Conservation (phyloP, 2,329 filamentous ascomycete species). For the Xylaria sp. region DNA sequence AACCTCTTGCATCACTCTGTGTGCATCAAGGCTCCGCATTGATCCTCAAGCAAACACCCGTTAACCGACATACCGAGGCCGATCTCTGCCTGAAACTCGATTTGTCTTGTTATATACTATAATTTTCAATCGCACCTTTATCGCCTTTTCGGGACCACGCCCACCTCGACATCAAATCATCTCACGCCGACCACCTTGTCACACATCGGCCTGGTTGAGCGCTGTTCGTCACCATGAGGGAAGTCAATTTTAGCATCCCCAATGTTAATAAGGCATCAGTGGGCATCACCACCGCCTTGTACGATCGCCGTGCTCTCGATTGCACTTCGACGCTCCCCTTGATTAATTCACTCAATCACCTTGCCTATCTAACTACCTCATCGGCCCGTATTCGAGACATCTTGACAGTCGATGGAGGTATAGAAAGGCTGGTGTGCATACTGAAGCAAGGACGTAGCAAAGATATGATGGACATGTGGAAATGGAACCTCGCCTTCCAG, state of each 20-base stretch:
- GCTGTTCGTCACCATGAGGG: conserved; percentile 77
- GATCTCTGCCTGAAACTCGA: conserved; percentile 30
- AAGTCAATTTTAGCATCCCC: conserved; percentile 99
- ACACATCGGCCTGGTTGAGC: conserved; percentile 13
- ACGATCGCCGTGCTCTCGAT: conserved; percentile 95
- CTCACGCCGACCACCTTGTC: conserved; percentile 35
- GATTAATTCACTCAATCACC: conserved; percentile 98
- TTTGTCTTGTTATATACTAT: conserved; percentile 35
- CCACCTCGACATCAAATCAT: conserved; percentile 20
- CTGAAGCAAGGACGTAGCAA: conserved; percentile 96
- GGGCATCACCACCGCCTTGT: conserved; percentile 97
- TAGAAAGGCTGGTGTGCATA: conserved; percentile 95
- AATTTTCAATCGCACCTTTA: conserved; percentile 11
- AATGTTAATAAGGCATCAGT: conserved; percentile 99
- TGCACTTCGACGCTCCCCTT: conserved; percentile 97
- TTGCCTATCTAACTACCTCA: conserved; percentile 97
- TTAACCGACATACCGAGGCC: conserved; percentile 30
- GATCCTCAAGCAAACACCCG: conserved; percentile 34
- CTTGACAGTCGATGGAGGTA: conserved; percentile 96
- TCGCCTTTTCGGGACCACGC: neutral
- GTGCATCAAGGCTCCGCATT: conserved; percentile 37
- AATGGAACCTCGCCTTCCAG: conserved; percentile 99
- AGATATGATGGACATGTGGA: conserved; percentile 99
- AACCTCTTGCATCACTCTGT: conserved; percentile 19
- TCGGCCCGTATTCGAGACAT: conserved; percentile 98